Base-by-base conservation (phyloP, 2,329 filamentous ascomycete genomes). In the Chaetomium olivaceum region DNA sequence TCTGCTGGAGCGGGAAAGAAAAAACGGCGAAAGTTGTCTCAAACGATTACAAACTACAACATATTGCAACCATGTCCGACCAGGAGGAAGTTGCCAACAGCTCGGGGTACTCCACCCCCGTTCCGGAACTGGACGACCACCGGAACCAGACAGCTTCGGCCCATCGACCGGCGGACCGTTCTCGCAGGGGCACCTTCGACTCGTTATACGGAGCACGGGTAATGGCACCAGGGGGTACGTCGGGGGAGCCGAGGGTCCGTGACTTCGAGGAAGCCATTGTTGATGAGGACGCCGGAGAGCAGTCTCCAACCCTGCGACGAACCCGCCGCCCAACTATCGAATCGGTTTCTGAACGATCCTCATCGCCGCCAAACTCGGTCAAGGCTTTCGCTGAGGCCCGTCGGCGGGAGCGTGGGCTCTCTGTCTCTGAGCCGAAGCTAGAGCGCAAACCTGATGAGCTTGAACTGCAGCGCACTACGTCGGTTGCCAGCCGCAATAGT, bases 331-430 rank as follows among this genome's bases (percentile, higher is more conserved):
- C 84, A 64, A 85, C 85, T 59, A 80, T 89, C 62, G 83, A 83
- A 36, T 86, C 85, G 1, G 77, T 82, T 55, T 76, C 80, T 27
- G 84, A 86, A 57, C 85, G 92, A 63, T 92, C 91, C 0, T 81
- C 87, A 2, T 98, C 95, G 6, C 94, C 94, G 12, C 95, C 95
- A 8, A 99, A 97, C 77, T 99, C 95, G 0, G 93, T 99, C 60
- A 96, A 98, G 77, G 95, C 95, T 4, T 99, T 99, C 77, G 95
- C 95, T 21, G 91, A 95, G 73, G 91, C 92, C 63, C 90, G 92
- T 59, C 91, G 92, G 66, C 89, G 93, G 66, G 91, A 94, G 75
- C 90, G 93, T 52, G 92, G 88, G 66, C 76, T 83, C 74, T 88
- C 83, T 25, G 80, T 83, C 68, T 85, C 83, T 19, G 85, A 85